A percentile compares a stretch with the other conserved stretches of the same genome.
Evolutionary conservation across 495 filamentous ascomycete genomes (phyloP).

Genomic region (Aspergillus sclerotiicarbonarius): DNA sequence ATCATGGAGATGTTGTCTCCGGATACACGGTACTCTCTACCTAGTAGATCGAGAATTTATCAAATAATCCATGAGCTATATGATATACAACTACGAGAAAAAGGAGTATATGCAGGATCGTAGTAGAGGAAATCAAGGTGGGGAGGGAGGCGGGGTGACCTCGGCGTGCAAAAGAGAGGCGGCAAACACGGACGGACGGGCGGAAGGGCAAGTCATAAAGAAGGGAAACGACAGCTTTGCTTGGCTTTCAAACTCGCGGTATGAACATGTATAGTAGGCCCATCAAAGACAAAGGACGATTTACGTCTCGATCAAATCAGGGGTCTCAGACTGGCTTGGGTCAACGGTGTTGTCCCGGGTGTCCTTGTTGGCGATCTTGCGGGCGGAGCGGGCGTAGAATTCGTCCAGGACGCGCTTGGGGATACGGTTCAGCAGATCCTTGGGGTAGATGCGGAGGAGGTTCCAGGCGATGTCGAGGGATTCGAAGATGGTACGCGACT

Average conservation of each 20-base stretch:
- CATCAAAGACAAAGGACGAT: slow-evolving; percentile 1
- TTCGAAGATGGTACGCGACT: slow-evolving; percentile 84
- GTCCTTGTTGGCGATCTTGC: slow-evolving; percentile 59
- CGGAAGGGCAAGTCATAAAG: background rate
- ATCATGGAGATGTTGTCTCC: too few species aligned
- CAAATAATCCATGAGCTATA: slow-evolving; percentile 4
- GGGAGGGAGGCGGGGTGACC: background rate
- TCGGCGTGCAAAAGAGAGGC: background rate
- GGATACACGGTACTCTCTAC: too few species aligned
- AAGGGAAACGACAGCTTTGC: background rate
- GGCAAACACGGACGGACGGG: background rate
- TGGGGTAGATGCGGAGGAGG: slow-evolving; percentile 91
- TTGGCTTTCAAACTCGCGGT: slow-evolving; percentile 1
- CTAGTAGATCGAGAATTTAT: background rate
- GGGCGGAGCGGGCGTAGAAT: slow-evolving; percentile 76
- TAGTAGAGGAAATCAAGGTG: slow-evolving; percentile 6
- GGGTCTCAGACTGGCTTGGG: slow-evolving; percentile 43
- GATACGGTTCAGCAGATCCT: slow-evolving; percentile 96
- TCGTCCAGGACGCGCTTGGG: slow-evolving; percentile 90
- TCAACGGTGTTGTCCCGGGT: slow-evolving; percentile 66
- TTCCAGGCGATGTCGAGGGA: slow-evolving; percentile 95
- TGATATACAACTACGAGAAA: slow-evolving; percentile 16
- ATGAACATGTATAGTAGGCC: background rate
- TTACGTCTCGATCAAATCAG: slow-evolving; percentile 64
- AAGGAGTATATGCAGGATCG: slow-evolving; percentile 21